A percentile compares a stretch with the other conserved stretches of the same genome.
These are phyloP conservation scores for Chrysochromulina tobinii DNA, from an alignment of 78 protist species.

Conservation along the genomic window DNA sequence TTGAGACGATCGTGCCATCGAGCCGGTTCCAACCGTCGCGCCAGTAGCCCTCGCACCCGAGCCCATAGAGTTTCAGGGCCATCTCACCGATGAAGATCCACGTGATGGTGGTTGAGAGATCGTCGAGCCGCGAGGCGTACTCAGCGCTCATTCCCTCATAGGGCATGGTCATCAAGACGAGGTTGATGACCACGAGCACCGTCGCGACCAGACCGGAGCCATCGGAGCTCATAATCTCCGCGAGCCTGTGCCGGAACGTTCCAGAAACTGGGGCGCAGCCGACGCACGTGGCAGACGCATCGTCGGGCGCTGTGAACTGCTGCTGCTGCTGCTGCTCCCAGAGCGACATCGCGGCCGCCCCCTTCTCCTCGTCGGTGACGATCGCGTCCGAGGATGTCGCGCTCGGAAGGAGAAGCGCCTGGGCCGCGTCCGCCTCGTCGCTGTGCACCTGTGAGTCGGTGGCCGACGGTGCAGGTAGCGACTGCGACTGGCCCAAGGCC, in stretches of 20 bases:
- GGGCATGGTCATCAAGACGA: background rate
- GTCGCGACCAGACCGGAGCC: background rate
- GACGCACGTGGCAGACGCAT: no score
- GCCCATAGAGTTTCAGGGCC: background rate
- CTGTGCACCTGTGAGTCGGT: no score
- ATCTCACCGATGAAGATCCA: conserved; percentile 14
- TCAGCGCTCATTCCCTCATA: background rate
- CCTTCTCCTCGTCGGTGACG: background rate
- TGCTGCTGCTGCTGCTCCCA: no score
- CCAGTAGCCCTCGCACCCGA: conserved; percentile 20
- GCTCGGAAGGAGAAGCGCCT: no score
- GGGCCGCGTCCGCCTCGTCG: no score
- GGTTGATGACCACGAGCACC: background rate
- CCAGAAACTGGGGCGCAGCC: background rate
- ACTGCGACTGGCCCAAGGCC: no score
- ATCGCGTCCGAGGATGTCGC: no score
- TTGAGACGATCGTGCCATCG: conserved; percentile 14
- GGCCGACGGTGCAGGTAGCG: no score
- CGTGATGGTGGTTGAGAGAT: background rate
- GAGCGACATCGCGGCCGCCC: no score
- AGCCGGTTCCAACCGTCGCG: conserved; percentile 14
- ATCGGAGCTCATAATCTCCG: no score
- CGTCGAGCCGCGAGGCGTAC: background rate
- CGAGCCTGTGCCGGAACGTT: no score
- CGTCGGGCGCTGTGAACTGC: background rate